Base-by-base conservation (phyloP, 1,139 yeast genomes). In the Spencermartinsiella ligniputridi region DNA sequence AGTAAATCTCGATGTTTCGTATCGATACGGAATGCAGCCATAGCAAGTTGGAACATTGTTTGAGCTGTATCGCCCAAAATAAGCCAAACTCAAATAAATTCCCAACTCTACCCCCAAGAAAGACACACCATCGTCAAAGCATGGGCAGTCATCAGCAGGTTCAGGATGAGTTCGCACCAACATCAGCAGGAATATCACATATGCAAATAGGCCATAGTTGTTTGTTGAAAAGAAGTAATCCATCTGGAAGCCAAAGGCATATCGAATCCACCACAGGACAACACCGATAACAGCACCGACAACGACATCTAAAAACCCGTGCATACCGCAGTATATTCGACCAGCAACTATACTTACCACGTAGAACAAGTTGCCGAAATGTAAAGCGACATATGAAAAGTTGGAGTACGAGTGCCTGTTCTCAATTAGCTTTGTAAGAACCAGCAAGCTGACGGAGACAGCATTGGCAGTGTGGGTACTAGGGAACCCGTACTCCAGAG, bases 251-350 rank as follows among this genome's bases (percentile, higher is more conserved):
- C 45, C 22, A 24, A 50, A 37, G 34, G 51, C 37, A 30, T 52
- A 54, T 4, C 66, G 51, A 17, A 58, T 32, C 48, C 49, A 51
- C 58, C 65, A 67, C 8, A 66, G 52, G 9, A 63, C 37, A 0
- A 68, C 45, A 0, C 98, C 98, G 21, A 88, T 70, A 0, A 74
- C 0, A 0, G 79, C 67, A 2, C 98, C 98, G 9, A 78, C 66
- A 1, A 70, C 44, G 3, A 92, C 71, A 62, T 92, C 98, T 25
- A 86, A 67, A 50, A 86, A 78, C 2, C 98, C 98, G 65, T 92
- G 98, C 98, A 92, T 92, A 3, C 98, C 98, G 63, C 97, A 90
- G 66, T 92, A 92, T 5, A 92, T 62, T 46, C 98, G 71, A 22
- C 98, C 98, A 51, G 79, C 64, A 1, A 86, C 77, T 51, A 92